Percentiles rank a stretch among this genome's conserved stretches.
These are phyloP conservation scores for Coemansia sp. DNA, from an alignment of 192 early-diverging fungal genomes.

Conservation along the genomic window DNA sequence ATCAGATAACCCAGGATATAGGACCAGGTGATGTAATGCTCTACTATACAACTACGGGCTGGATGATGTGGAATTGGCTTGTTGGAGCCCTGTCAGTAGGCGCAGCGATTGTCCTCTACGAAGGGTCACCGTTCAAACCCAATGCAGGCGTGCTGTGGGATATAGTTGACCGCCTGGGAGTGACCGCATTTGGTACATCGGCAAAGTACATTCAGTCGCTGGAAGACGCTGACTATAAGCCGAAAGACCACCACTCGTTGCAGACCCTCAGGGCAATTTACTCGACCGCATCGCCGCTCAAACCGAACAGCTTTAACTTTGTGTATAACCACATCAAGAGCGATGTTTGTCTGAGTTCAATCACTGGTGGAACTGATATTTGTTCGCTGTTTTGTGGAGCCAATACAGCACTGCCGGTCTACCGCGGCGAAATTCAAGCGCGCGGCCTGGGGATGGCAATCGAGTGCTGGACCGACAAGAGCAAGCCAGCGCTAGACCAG, in stretches of 20 bases:
- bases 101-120: slow-evolving; percentile 79
- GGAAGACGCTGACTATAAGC: slow-evolving; percentile 70
- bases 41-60: slow-evolving; percentile 88
- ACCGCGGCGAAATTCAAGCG: slow-evolving; percentile 93
- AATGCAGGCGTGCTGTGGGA: slow-evolving; percentile 73
- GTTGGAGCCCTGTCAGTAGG: slow-evolving; percentile 78
- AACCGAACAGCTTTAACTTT: slow-evolving; percentile 90
- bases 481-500: slow-evolving; percentile 64
- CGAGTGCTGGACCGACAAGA: slow-evolving; percentile 78
- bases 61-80: slow-evolving; percentile 99
- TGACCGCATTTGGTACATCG: slow-evolving; percentile 90
- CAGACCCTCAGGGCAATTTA: slow-evolving; percentile 72
- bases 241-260: slow-evolving; percentile 64
- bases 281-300: slow-evolving; percentile 92
- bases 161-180: slow-evolving; percentile 69
- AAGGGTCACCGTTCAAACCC: slow-evolving; percentile 93
- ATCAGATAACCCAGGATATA: slow-evolving; percentile 82
- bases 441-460: slow-evolving; percentile 91
- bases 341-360: slow-evolving; percentile 86
- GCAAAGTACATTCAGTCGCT: slow-evolving; percentile 94
- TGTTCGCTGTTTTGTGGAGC: slow-evolving; percentile 93
- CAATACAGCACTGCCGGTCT: slow-evolving; percentile 85
- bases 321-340: slow-evolving; percentile 83
- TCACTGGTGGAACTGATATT: slow-evolving; percentile 98
- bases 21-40: slow-evolving; percentile 75